A percentile compares a stretch with the other conserved stretches of the same genome.
These are phyloP conservation scores for Phragmites australis DNA, from an alignment of 176 grass and related monocot genomes.

Conservation along the genomic window DNA sequence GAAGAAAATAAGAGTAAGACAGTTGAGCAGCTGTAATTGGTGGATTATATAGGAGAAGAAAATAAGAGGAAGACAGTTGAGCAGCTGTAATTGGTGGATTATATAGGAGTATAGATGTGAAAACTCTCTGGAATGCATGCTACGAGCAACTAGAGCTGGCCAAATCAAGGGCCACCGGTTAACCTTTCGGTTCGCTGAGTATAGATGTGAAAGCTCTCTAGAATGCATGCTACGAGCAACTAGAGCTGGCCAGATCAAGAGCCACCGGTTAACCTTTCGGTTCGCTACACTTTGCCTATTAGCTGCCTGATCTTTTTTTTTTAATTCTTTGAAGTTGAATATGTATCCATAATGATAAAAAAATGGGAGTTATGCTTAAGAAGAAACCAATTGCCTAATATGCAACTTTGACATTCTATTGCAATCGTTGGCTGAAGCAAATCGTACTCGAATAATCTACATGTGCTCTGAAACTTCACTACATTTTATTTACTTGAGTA, in stretches of 20 bases:
- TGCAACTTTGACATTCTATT: not conserved
- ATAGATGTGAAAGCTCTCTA: not conserved
- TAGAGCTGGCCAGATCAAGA: not conserved
- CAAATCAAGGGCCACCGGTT: not conserved
- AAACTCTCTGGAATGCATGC: not conserved
- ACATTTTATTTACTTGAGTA: not conserved
- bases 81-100: no score
- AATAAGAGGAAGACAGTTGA: no score
- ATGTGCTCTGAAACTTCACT: constrained; percentile 2
- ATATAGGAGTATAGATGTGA: no score
- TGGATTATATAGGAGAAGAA: no score
- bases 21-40: no score
- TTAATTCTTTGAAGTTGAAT: not conserved
- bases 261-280: not conserved
- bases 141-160: not conserved
- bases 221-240: not conserved
- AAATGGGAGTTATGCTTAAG: not conserved
- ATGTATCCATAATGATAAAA: constrained; percentile 1
- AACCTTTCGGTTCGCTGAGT: not conserved
- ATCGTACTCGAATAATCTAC: no score
- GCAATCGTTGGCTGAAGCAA: no score
- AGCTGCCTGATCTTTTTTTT: not conserved
- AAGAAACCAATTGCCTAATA: not conserved
- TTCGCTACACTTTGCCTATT: not conserved
- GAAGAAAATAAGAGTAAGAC: no score